These are phyloP conservation scores for Rutstroemia sp. DNA, from an alignment of 2,329 filamentous ascomycete species.

Conservation along the genomic window DNA sequence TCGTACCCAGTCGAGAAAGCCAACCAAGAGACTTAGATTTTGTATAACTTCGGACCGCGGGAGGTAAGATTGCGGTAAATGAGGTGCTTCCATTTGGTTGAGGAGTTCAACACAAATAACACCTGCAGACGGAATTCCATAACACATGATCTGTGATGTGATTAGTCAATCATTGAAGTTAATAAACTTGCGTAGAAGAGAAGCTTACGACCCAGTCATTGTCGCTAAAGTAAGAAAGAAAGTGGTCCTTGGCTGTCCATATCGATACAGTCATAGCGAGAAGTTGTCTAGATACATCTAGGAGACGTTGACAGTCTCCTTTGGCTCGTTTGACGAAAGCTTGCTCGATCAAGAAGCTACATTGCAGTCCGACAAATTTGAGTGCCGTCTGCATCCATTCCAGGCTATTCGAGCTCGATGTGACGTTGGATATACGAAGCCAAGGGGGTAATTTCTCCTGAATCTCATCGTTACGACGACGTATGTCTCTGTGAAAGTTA, in stretches of 20 bases:
- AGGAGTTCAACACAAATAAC: slow-evolving; percentile 45
- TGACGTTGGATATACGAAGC: slow-evolving; percentile 30
- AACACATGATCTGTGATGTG: slow-evolving; percentile 32
- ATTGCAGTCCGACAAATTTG: slow-evolving; percentile 39
- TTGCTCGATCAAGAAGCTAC: slow-evolving; percentile 51
- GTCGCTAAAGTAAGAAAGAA: slow-evolving; percentile 34
- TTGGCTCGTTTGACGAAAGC: slow-evolving; percentile 41
- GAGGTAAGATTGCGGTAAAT: slow-evolving; percentile 29
- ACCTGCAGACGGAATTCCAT: slow-evolving; percentile 41
- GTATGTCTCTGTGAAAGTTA: slow-evolving; percentile 28
- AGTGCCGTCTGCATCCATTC: neutral
- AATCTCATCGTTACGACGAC: slow-evolving; percentile 33
- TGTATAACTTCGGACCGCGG: slow-evolving; percentile 43
- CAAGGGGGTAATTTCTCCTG: slow-evolving; percentile 30
- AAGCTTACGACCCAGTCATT: slow-evolving; percentile 37
- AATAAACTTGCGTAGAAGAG: neutral
- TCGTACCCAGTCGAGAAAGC: slow-evolving; percentile 44
- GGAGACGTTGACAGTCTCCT: slow-evolving; percentile 34
- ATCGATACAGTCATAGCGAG: slow-evolving; percentile 38
- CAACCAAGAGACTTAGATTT: slow-evolving; percentile 43
- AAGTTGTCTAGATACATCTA: slow-evolving; percentile 39
- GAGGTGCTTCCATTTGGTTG: slow-evolving; percentile 31
- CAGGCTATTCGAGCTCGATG: slow-evolving; percentile 38
- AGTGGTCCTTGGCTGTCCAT: slow-evolving; percentile 42
- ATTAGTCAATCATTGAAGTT: neutral